phyloP scores from a whole-genome alignment of 2,329 filamentous ascomycete genomes.

The Ramularia endophylla region DNA sequence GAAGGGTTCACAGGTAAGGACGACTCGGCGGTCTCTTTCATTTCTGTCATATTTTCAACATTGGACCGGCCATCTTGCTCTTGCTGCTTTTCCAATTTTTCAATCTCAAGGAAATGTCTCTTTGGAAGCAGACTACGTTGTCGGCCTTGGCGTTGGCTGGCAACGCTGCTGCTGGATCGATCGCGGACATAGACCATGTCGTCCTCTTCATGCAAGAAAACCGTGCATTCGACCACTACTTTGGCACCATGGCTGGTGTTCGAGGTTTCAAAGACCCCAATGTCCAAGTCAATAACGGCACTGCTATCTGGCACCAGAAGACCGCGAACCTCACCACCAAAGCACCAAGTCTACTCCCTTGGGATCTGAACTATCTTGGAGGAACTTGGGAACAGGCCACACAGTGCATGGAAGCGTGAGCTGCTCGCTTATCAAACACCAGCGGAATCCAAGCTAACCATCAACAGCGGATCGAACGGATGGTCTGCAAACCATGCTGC shows the following conservation, averaged over 20 bases:
- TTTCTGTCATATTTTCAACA: too few relatives aligned
- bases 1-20: too few relatives aligned
- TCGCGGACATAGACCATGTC: slow-evolving; percentile 50
- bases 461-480: slow-evolving; percentile 47
- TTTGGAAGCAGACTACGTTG: too few relatives aligned
- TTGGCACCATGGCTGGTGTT: slow-evolving; percentile 12
- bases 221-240: slow-evolving; percentile 38
- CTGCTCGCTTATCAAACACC: slow-evolving; percentile 30
- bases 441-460: slow-evolving; percentile 48
- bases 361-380: slow-evolving; percentile 50
- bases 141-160: slow-evolving; percentile 1
- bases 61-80: too few relatives aligned
- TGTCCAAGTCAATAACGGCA: slow-evolving; percentile 19
- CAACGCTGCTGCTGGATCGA: slow-evolving; percentile 13
- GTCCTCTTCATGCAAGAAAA: slow-evolving; percentile 54
- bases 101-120: too few relatives aligned
- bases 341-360: too few relatives aligned
- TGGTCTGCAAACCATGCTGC: slow-evolving; percentile 49
- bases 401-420: slow-evolving; percentile 55
- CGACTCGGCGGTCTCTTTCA: too few relatives aligned
- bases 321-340: too few relatives aligned
- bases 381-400: slow-evolving; percentile 46
- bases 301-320: slow-evolving; percentile 43
- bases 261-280: slow-evolving; percentile 47
- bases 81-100: too few relatives aligned